Evolutionary conservation across 352 stramenopile species (phyloP).

Genomic region (Phytophthora tentaculata): DNA sequence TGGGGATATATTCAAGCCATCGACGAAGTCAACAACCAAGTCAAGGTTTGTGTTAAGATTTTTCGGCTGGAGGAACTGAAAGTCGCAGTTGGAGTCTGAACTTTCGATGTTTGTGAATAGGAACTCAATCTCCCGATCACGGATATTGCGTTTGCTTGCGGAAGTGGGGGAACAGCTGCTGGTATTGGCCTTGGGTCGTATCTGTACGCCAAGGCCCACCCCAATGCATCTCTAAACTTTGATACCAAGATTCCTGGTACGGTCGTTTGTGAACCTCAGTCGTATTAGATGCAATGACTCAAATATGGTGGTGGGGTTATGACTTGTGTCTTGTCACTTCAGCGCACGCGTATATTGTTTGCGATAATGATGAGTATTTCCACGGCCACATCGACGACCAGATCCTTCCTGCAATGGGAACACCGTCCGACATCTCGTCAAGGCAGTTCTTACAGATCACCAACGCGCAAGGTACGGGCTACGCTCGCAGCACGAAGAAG

Average conservation of each 20-base stretch:
- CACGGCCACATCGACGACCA: slow-evolving; percentile 78
- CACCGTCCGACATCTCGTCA: slow-evolving; percentile 53
- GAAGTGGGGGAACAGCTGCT: slow-evolving; percentile 80
- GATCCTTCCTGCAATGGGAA: slow-evolving; percentile 79
- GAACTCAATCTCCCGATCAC: slow-evolving; percentile 62
- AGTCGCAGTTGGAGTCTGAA: background rate
- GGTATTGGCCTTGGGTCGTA: slow-evolving; percentile 79
- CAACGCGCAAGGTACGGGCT: slow-evolving; percentile 81
- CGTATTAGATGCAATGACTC: background rate
- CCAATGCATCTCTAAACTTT: slow-evolving; percentile 50
- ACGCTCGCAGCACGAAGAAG: slow-evolving; percentile 76
- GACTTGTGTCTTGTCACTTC: slow-evolving; percentile 1
- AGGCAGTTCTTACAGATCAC: slow-evolving; percentile 81
- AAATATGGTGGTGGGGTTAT: background rate
- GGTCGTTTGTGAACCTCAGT: background rate
- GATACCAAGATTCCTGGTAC: slow-evolving; percentile 42
- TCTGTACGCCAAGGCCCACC: slow-evolving; percentile 54
- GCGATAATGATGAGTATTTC: slow-evolving; percentile 87
- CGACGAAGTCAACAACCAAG: slow-evolving; percentile 87
- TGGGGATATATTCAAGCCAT: slow-evolving; percentile 95
- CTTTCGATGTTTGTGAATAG: slow-evolving; percentile 23
- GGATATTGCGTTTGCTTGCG: slow-evolving; percentile 88
- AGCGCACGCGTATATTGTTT: slow-evolving; percentile 88
- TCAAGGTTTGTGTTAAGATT: slow-evolving; percentile 45
- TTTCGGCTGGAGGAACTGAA: background rate